A percentile compares a stretch with the other conserved stretches of the same genome.
Evolutionary conservation across 139 green algal genomes (phyloP).

Genomic region (Chlamydomonas sp.): DNA sequence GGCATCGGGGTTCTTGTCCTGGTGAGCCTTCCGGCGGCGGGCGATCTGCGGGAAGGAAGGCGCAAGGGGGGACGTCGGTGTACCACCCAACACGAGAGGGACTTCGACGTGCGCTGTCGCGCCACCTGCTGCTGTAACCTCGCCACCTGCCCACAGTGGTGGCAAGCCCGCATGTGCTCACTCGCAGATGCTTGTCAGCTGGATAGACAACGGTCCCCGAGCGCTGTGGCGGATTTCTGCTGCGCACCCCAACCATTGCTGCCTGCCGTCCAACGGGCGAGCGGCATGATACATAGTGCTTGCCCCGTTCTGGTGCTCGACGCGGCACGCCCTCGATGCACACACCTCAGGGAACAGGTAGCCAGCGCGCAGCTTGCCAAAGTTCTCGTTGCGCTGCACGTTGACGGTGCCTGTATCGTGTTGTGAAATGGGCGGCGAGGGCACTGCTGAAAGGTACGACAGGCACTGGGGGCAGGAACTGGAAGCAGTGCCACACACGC

Average conservation of each 20-base stretch:
- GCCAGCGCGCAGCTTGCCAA: slow-evolving; percentile 96
- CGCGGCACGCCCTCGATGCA: not conserved
- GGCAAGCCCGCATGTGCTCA: too few species aligned
- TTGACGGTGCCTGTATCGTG: slow-evolving; percentile 41
- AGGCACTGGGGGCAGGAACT: not conserved
- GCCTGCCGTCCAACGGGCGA: too few species aligned
- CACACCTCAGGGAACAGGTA: slow-evolving; percentile 99
- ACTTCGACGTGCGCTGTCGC: not conserved
- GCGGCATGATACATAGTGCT: too few species aligned
- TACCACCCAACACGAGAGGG: not conserved
- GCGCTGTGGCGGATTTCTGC: not conserved
- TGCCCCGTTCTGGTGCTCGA: too few species aligned
- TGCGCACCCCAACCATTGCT: too few species aligned
- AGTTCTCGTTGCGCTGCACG: slow-evolving; percentile 91
- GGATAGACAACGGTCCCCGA: not conserved
- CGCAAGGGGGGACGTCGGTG: not conserved
- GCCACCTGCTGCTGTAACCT: too few species aligned
- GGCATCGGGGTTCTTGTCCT: slow-evolving; percentile 93
- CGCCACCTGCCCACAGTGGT: too few species aligned
- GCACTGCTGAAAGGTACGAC: not conserved
- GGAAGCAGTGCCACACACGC: not conserved
- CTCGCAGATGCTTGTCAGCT: not conserved
- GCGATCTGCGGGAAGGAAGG: slow-evolving; percentile 84
- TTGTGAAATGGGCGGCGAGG: too few species aligned
- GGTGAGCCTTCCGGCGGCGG: slow-evolving; percentile 87